Evolutionary conservation across 2,329 filamentous ascomycete genomes (phyloP).

Genomic region (Aspergillus ustus): DNA sequence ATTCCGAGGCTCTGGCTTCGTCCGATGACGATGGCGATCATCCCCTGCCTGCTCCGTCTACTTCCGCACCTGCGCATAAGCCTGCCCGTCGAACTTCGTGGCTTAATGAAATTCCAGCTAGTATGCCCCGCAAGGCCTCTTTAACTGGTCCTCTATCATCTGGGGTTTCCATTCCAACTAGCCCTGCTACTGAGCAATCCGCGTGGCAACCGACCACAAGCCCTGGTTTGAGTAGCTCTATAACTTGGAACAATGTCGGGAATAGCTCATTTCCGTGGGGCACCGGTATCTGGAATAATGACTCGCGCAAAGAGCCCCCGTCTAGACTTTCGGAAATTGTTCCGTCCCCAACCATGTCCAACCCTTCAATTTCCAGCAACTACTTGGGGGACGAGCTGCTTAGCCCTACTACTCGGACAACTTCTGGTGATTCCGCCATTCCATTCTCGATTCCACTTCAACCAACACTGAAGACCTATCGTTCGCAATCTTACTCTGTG

Average conservation of each 20-base stretch:
- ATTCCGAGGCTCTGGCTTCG: conserved; percentile 90
- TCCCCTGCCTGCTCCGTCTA: conserved; percentile 58
- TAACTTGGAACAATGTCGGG: conserved; percentile 52
- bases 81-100: conserved; percentile 77
- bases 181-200: conserved; percentile 70
- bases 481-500: conserved; percentile 96
- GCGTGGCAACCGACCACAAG: conserved; percentile 47
- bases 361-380: conserved; percentile 55
- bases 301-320: conserved; percentile 74
- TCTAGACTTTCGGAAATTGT: conserved; percentile 75
- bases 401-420: conserved; percentile 52
- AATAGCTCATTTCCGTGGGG: conserved; percentile 68
- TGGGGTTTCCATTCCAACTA: conserved; percentile 78
- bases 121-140: conserved; percentile 73
- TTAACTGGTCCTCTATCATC: conserved; percentile 77
- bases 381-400: conserved; percentile 59
- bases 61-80: conserved; percentile 58
- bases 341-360: conserved; percentile 71
- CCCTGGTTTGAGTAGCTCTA: conserved; percentile 44
- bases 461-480: conserved; percentile 88
- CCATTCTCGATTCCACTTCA: conserved; percentile 87
- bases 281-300: conserved; percentile 81
- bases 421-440: conserved; percentile 62
- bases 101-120: conserved; percentile 79
- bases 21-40: conserved; percentile 89